Evolutionary conservation across 345 rosid species (phyloP).

Genomic region (Toxicodendron radicans): DNA sequence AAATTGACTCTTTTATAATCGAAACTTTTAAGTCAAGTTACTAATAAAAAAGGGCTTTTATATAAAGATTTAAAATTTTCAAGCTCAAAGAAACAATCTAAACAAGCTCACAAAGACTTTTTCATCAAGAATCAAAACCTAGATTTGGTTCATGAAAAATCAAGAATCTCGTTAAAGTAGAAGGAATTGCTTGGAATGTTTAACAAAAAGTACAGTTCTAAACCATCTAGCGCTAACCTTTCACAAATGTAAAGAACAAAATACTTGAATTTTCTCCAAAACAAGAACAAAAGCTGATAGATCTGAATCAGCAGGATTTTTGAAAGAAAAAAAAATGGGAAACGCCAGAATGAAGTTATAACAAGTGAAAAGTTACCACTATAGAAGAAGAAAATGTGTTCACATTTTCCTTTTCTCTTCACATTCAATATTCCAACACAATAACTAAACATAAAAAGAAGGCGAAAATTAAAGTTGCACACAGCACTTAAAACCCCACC

Average conservation of each 20-base stretch:
- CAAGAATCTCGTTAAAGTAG: background rate
- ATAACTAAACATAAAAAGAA: background rate
- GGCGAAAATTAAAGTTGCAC: background rate
- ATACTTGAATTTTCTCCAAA: background rate
- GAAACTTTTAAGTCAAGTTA: background rate
- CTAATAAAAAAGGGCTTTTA: background rate
- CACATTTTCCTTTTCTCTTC: background rate
- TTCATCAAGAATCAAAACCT: background rate
- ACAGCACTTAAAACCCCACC: background rate
- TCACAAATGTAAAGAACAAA: background rate
- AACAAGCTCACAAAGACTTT: background rate
- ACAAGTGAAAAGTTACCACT: background rate
- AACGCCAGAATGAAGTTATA: background rate
- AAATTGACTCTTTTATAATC: background rate
- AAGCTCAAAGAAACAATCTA: background rate
- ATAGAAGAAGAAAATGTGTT: background rate
- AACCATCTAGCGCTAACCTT: background rate
- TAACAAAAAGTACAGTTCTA: background rate
- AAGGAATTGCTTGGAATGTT: background rate
- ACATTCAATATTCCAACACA: background rate
- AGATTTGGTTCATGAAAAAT: background rate
- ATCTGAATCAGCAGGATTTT: conserved; percentile 7
- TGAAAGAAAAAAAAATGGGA: background rate
- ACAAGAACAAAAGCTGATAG: background rate
- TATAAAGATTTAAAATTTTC: background rate